Evolutionary conservation across 1,284 basidiomycete species (phyloP), one percentile per base, ranked within the genome.

Genomic region (Taiwanofungus camphoratus): DNA sequence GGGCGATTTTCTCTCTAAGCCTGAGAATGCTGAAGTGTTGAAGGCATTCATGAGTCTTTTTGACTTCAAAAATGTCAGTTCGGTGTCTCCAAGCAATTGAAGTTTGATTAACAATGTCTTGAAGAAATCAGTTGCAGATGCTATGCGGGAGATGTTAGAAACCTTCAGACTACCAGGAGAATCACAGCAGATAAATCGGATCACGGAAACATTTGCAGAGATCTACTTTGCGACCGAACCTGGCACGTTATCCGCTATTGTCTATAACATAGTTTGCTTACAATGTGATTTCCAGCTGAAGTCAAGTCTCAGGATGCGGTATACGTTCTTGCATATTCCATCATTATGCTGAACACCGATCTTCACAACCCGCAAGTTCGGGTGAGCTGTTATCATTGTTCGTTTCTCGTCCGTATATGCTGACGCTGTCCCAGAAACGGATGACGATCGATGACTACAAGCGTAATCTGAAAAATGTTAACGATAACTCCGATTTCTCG

Each of bases 331-430:
- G 81, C 95, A 0, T 99, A 87, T 64, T 97, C 95, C 0, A 85
- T 99, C 51, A 98, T 99, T 64, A 82, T 99, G 92, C 79, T 99
- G 45, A 99, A 99, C 65, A 99, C 96, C 2, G 96, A 99, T 68
- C 78, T 84, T 46, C 95, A 98, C 64, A 98, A 92, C 62, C 93
- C 95, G n/a, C 93, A 97, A 73, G 79, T 95, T 51, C 71, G 87
- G 60, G 90, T 89, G 60, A 61, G 82, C 63, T 18, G 8, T 34
- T 24, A 31, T 32, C 32, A 39, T 38, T 20, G 41, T 39, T n/a
- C n/a, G n/a, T n/a, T n/a, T 22, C 9, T 27, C 39, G 26, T 44
- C 11, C 13, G 5, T 18, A 27, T 41, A 16, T 50, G 30, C 52
- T 61, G 26, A 53, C 34, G 22, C 13, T 18, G 20, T 37, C 31